phyloP scores from a whole-genome alignment of 495 filamentous ascomycete genomes.

The Tuber borchii region DNA sequence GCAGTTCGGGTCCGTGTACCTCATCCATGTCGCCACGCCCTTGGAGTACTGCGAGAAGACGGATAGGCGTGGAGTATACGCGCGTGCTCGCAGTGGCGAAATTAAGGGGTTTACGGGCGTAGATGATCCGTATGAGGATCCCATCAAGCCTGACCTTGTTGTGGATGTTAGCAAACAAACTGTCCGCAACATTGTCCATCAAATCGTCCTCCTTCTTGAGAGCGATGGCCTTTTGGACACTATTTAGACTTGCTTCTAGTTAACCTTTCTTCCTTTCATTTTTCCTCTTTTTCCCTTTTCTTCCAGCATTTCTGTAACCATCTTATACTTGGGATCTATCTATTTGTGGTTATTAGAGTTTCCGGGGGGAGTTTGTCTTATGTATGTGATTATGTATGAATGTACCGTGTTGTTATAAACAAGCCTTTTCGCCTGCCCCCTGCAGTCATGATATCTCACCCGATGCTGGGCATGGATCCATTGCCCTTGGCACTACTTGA shows the following conservation, averaged over 20 bases:
- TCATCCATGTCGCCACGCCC: conserved; percentile 88
- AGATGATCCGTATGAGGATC: conserved; percentile 91
- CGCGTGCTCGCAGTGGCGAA: conserved; percentile 74
- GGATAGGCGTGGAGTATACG: conserved; percentile 88
- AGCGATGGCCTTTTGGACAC: conserved; percentile 71
- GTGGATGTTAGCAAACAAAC: conserved; percentile 80
- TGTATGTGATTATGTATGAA: neutral
- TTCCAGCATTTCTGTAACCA: neutral
- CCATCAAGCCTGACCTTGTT: conserved; percentile 70
- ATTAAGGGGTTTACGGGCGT: conserved; percentile 99
- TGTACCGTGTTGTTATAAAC: neutral
- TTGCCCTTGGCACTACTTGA: neutral
- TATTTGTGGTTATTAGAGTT: neutral
- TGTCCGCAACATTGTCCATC: conserved; percentile 89
- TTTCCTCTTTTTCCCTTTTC: neutral
- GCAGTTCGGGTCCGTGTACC: conserved; percentile 83
- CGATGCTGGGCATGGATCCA: neutral
- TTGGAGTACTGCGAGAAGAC: conserved; percentile 91
- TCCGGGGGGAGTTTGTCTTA: neutral
- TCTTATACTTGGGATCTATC: neutral
- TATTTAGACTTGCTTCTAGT: conserved; percentile 12
- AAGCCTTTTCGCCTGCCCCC: neutral
- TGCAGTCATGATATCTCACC: neutral
- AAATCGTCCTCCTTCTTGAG: conserved; percentile 91
- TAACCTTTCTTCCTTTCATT: neutral